Evolutionary conservation across 2,329 filamentous ascomycete genomes (phyloP).

Genomic region (Chaetomium sp.): DNA sequence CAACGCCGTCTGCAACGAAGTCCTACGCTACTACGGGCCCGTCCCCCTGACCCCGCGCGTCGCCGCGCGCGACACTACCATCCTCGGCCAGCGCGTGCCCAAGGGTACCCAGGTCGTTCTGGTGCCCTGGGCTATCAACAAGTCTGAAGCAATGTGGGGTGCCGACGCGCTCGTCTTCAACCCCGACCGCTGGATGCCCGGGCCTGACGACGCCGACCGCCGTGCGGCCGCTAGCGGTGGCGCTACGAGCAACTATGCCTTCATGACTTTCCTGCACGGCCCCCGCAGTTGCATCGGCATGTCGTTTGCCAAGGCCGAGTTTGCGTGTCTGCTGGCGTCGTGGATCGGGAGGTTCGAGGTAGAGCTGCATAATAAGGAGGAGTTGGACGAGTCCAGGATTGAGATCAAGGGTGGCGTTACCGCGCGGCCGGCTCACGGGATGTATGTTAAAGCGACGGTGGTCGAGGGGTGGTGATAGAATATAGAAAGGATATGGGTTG

Average conservation of each 20-base stretch:
- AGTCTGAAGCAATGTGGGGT: constrained; percentile 65
- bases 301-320: constrained; percentile 74
- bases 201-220: constrained; percentile 32
- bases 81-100: constrained; percentile 60
- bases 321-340: constrained; percentile 73
- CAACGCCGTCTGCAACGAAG: constrained; percentile 71
- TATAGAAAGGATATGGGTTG: no score
- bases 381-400: constrained; percentile 60
- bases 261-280: constrained; percentile 79
- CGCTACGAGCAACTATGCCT: constrained; percentile 67
- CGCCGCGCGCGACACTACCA: constrained; percentile 56
- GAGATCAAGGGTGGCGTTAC: constrained; percentile 66
- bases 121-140: constrained; percentile 62
- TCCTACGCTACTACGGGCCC: constrained; percentile 65
- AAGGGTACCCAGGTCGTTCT: constrained; percentile 65
- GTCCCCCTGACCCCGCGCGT: constrained; percentile 65
- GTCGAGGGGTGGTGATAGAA: constrained; percentile 57
- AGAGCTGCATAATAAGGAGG: constrained; percentile 48
- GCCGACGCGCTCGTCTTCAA: constrained; percentile 66
- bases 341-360: constrained; percentile 71
- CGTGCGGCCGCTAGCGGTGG: constrained; percentile 59
- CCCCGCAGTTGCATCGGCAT: constrained; percentile 80
- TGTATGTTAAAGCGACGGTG: constrained; percentile 61
- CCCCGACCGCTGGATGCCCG: constrained; percentile 67
- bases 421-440: constrained; percentile 62